Percentiles rank a stretch among this genome's conserved stretches.
Conservation (phyloP, 805 yeast genomes). For the Pichia phayaonensis region DNA sequence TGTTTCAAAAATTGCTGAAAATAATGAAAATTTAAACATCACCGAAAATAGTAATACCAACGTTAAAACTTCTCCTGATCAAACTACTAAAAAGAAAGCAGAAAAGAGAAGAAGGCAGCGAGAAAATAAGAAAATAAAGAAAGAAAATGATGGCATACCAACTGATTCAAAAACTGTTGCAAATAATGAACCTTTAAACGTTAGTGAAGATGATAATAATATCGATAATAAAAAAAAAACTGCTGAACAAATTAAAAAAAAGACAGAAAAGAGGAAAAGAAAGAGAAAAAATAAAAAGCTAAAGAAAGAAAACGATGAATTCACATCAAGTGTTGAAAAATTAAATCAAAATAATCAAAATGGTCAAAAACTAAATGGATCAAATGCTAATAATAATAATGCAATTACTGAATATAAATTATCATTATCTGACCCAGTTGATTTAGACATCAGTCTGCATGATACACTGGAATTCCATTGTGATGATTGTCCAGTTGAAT, state of each 20-base stretch:
- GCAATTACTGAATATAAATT: not conserved
- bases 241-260: not conserved
- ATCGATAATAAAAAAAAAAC: not conserved
- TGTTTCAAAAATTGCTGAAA: not conserved
- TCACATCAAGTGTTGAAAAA: not conserved
- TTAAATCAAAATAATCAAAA: not conserved
- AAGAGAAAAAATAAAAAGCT: not conserved
- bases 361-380: not conserved
- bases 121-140: too few species aligned
- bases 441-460: not conserved
- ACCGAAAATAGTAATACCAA: not conserved
- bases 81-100: too few species aligned
- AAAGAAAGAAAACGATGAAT: not conserved
- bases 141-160: too few species aligned
- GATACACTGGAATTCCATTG: constrained; percentile 3
- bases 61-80: too few species aligned
- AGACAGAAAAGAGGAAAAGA: not conserved
- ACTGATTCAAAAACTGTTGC: too few species aligned
- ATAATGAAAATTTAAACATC: not conserved
- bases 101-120: too few species aligned
- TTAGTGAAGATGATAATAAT: not conserved
- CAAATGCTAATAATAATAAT: not conserved
- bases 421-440: not conserved
- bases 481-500: constrained; percentile 7
- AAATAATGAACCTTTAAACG: not conserved